Base-by-base conservation (phyloP, 441 rosid species). In the Macaranga tanarius region DNA sequence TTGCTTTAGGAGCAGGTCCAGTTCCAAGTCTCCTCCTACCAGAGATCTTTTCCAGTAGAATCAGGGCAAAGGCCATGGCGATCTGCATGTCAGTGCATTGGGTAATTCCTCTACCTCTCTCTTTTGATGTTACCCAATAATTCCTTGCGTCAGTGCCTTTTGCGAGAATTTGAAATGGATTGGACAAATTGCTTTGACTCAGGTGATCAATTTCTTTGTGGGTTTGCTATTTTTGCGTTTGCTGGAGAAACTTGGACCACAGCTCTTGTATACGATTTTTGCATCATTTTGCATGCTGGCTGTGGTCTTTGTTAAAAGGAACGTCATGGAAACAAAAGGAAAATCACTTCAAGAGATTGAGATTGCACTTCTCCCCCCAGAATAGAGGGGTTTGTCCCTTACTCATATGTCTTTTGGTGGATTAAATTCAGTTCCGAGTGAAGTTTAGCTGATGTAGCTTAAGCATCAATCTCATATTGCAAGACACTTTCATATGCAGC, bases 1-100 rank as follows among this genome's bases (percentile, higher is more conserved):
- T 85, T 79, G 85, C 89, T 52, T 34, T 85, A 22, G 89, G 89
- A 78, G 89, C 87, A 34, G 89, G 89, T 62, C 89, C 89, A 75
- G 86, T 85, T 73, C 89, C 89, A 12, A 75, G 85, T 75, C 89
- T 85, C 42, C 86, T 85, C 65, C 82, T 85, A 48, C 89, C 89
- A 56, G 89, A 85, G 57, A 85, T 83, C 31, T 83, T 85, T 54
- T 80, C 89, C 20, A 71, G 80, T 74, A 79, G 85, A 58, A 85
- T 85, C 64, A 79, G 89, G 67, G 89, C 89, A 58, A 85, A 81
- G 61, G 86, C 89, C 72, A 83, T 83, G 89, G 86, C 86, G 7
- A 67, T 83, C 63, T 85, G 89, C 47, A 78, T 85, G 87, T 83
- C 85, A 16, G 89, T 85, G 63, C 86, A 83, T 62, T 85, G 86